Conservation (phyloP, 345 rosid genomes). For the Brassica nigra region DNA sequence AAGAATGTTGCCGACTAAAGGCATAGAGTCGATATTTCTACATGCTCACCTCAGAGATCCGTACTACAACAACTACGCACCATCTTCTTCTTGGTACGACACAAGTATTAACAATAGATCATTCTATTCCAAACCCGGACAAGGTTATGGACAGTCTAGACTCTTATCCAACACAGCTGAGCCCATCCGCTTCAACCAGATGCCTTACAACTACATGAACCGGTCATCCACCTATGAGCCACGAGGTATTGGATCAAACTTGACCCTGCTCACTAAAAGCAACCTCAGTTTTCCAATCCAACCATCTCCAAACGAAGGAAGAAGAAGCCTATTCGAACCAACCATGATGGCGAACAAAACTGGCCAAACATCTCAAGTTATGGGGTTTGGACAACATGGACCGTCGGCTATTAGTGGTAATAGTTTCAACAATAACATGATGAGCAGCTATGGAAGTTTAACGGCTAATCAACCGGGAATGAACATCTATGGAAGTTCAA, state of each 20-base stretch:
- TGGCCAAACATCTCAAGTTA: conserved; percentile 32
- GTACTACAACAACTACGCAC: conserved; percentile 15
- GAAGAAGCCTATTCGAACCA: conserved; percentile 18
- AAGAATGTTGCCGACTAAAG: neutral
- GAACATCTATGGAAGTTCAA: neutral
- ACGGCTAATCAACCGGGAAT: neutral
- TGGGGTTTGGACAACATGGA: conserved; percentile 27
- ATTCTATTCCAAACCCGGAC: conserved; percentile 14
- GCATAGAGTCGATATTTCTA: conserved; percentile 39
- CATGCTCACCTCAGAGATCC: conserved; percentile 27
- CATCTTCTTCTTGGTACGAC: conserved; percentile 18
- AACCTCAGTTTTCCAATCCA: conserved; percentile 20
- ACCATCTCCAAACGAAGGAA: conserved; percentile 22
- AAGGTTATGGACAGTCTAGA: conserved; percentile 38
- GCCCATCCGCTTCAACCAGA: conserved; percentile 17
- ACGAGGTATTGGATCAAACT: conserved; percentile 25
- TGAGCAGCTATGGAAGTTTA: conserved; percentile 16
- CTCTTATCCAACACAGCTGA: conserved; percentile 32
- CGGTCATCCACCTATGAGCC: conserved; percentile 33
- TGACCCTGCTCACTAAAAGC: conserved; percentile 13
- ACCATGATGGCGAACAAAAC: neutral
- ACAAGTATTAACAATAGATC: conserved; percentile 26
- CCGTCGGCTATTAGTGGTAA: neutral
- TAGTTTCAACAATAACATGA: conserved; percentile 6
- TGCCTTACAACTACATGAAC: conserved; percentile 29